Percentiles rank a stretch among this genome's conserved stretches.
Conservation (phyloP, 441 rosid genomes). For the Populus trichocarpa region DNA sequence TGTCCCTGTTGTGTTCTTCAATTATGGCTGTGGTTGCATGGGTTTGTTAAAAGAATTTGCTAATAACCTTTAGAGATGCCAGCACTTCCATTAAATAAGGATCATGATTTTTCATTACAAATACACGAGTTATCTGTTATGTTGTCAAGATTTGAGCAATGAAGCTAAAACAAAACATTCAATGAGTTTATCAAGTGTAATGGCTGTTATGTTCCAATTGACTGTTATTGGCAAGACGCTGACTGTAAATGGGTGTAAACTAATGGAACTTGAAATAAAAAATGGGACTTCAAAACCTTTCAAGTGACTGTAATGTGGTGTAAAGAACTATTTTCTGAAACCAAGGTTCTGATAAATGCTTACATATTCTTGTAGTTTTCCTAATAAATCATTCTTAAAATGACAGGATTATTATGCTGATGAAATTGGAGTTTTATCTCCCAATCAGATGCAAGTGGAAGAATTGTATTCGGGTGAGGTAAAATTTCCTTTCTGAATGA, state of each 20-base stretch:
- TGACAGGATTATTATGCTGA: constrained; percentile 86
- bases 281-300: neutral
- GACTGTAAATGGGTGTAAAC: neutral
- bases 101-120: neutral
- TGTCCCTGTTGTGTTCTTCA: neutral
- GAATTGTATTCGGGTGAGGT: constrained; percentile 97
- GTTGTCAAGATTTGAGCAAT: neutral
- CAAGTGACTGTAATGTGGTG: neutral
- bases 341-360: neutral
- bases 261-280: neutral
- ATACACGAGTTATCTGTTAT: neutral
- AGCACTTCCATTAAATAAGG: neutral
- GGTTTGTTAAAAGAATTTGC: neutral
- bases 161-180: neutral
- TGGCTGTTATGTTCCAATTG: neutral
- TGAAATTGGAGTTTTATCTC: constrained; percentile 95
- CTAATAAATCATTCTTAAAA: constrained; percentile 11
- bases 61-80: neutral
- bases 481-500: constrained; percentile 21
- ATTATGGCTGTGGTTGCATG: neutral
- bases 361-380: neutral
- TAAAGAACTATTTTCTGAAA: neutral
- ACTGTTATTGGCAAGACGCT: neutral
- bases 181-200: neutral
- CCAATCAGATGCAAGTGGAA: constrained; percentile 87